Base-by-base conservation (phyloP, 805 yeast genomes). In the Teunomyces stri region DNA sequence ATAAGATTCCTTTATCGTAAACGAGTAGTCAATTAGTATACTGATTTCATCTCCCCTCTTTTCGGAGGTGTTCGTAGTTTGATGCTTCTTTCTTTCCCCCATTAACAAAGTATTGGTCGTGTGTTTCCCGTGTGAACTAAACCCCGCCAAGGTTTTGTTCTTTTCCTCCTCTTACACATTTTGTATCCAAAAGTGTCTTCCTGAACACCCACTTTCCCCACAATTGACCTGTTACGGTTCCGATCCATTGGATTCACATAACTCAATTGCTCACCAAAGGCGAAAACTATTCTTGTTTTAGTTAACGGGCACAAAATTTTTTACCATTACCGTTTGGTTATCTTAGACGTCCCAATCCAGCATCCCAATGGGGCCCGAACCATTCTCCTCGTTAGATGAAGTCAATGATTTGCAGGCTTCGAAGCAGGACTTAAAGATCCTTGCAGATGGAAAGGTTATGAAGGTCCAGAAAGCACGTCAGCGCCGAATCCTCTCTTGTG, bases 391-490 rank as follows among this genome's bases (percentile, higher is more conserved):
- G 10, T n/a, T 37, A 11, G 40, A 37, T 4, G 40, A 37, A 3
- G 3, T 29, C 41, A 29, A 41, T 5, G 43, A 41, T 12, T 7
- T n/a, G 5, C 13, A 21, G 9, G 10, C 31, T 2, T n/a, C 25
- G 12, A 45, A 45, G 11, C 18, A 37, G 21, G 53, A 54, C 3
- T 40, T 63, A 42, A 62, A 61, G 33, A 58, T 73, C 6, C 57
- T 77, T 50, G 78, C 77, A 3, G 70, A 77, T 54, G 83, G 79
- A 7, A 78, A 76, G 51, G 76, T 81, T 5, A 77, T 78, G 69
- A 82, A 82, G 59, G 77, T 80, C 13, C 87, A 82, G 54, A 79
- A 78, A 49, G 68, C 82, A 3, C 74, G 87, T 51, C 87, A 82
- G 59, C 60, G 87, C 45, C 75, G 75, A 55, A 80, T 82, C 38